Evolutionary conservation across 1,284 basidiomycete species (phyloP).

Genomic region (Inonotus obliquus): DNA sequence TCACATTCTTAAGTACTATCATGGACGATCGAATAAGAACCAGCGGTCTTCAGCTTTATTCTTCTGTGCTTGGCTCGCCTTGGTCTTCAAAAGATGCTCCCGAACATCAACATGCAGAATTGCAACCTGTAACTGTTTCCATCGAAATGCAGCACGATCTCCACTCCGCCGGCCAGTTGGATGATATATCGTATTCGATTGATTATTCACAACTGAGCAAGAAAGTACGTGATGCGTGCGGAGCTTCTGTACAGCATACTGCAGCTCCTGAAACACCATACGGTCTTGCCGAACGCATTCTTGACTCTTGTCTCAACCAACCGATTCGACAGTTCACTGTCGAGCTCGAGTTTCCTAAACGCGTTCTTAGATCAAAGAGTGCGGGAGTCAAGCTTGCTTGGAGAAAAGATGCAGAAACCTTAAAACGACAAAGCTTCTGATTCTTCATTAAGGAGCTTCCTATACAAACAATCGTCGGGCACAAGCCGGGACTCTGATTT

Average conservation of each 20-base stretch:
- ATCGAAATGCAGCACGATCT: constrained; percentile 54
- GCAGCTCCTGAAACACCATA: background rate
- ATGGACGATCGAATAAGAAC: constrained; percentile 15
- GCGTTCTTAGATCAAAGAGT: constrained; percentile 48
- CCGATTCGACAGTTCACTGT: constrained; percentile 2
- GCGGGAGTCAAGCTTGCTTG: constrained; percentile 40
- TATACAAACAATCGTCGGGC: constrained; percentile 62
- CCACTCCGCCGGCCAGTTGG: constrained; percentile 45
- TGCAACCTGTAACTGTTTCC: constrained; percentile 55
- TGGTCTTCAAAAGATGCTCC: constrained; percentile 40
- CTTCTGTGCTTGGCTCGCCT: constrained; percentile 8
- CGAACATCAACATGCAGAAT: constrained; percentile 26
- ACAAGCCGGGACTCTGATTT: too few relatives aligned
- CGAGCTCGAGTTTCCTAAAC: constrained; percentile 31
- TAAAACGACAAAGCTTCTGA: constrained; percentile 29
- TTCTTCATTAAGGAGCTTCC: constrained; percentile 47
- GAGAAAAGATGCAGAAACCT: constrained; percentile 23
- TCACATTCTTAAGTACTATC: background rate
- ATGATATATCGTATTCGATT: constrained; percentile 56
- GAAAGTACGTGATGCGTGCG: constrained; percentile 25
- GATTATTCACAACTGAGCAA: constrained; percentile 51
- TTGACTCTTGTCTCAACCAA: constrained; percentile 1
- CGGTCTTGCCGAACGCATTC: constrained; percentile 8
- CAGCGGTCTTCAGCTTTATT: constrained; percentile 2
- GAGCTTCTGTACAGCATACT: background rate